Conservation (phyloP, 2,329 filamentous ascomycete species). For the Diaporthe sp. region DNA sequence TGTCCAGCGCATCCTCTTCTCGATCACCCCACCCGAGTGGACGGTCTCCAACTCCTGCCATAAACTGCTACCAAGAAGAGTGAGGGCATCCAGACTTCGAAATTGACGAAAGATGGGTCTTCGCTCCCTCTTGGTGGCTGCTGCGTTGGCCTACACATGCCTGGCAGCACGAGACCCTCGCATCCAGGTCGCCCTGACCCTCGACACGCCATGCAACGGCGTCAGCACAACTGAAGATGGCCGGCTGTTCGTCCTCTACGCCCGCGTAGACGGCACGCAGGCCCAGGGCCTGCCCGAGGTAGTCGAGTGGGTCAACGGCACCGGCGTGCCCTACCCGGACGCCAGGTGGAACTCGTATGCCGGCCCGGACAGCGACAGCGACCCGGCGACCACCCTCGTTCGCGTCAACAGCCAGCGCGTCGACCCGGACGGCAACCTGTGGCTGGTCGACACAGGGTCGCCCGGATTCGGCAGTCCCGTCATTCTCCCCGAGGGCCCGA, state of each 20-base stretch:
- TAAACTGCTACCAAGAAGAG: not conserved
- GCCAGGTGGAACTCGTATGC: slow-evolving; percentile 38
- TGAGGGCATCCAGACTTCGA: too few relatives aligned
- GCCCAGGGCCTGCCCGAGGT: slow-evolving; percentile 36
- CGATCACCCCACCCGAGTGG: too few relatives aligned
- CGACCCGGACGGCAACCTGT: slow-evolving; percentile 29
- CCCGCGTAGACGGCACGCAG: slow-evolving; percentile 39
- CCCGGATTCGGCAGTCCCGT: slow-evolving; percentile 36
- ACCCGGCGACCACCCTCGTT: slow-evolving; percentile 27
- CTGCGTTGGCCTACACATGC: not conserved
- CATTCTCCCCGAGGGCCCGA: slow-evolving; percentile 36
- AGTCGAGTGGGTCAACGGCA: slow-evolving; percentile 40
- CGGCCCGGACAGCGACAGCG: slow-evolving; percentile 4
- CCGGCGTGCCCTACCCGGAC: slow-evolving; percentile 33
- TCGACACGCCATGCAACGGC: slow-evolving; percentile 38
- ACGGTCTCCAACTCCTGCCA: not conserved
- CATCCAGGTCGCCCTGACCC: slow-evolving; percentile 31
- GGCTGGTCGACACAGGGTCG: slow-evolving; percentile 39
- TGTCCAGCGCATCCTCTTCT: not conserved
- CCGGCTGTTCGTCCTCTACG: slow-evolving; percentile 39
- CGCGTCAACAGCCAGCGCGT: slow-evolving; percentile 34
- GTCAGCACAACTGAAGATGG: slow-evolving; percentile 33
- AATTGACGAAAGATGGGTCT: slow-evolving; percentile 8
- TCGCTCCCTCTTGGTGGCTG: not conserved
- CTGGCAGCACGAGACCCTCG: slow-evolving; percentile 31